These are phyloP conservation scores for Annulohypoxylon truncatum DNA, from an alignment of 2,329 filamentous ascomycete genomes.

Conservation along the genomic window DNA sequence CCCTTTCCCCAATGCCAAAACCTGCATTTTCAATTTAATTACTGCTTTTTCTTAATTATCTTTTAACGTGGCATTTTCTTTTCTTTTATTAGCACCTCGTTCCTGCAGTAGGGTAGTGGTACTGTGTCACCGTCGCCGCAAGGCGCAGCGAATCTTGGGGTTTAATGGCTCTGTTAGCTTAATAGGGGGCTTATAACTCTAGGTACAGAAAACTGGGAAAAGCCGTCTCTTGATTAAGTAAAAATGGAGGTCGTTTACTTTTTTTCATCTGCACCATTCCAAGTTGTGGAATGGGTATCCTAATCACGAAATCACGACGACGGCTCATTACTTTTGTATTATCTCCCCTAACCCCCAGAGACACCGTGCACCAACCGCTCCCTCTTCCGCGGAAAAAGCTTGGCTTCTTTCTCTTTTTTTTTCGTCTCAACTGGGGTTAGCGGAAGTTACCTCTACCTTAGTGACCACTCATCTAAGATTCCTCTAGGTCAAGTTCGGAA, in stretches of 20 bases:
- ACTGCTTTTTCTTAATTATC: constrained; percentile 6
- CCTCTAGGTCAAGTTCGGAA: constrained; percentile 22
- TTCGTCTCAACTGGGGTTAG: constrained; percentile 21
- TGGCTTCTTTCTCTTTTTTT: constrained; percentile 21
- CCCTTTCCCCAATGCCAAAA: constrained; percentile 23
- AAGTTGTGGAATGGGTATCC: constrained; percentile 19
- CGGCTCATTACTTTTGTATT: constrained; percentile 20
- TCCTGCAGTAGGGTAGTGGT: constrained; percentile 48
- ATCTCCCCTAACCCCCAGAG: constrained; percentile 23
- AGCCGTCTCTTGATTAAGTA: constrained; percentile 11
- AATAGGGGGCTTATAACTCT: neutral
- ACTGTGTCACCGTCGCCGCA: constrained; percentile 33
- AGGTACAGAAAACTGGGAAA: neutral
- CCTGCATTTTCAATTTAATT: constrained; percentile 21
- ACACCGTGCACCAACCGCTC: constrained; percentile 33
- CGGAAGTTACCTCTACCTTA: constrained; percentile 36
- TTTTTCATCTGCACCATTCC: constrained; percentile 6
- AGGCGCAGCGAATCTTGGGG: constrained; percentile 17
- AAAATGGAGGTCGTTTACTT: constrained; percentile 9
- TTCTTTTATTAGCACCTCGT: constrained; percentile 44
- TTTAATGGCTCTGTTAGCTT: constrained; percentile 4
- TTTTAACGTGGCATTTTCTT: constrained; percentile 22
- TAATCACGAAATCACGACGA: constrained; percentile 14
- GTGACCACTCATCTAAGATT: constrained; percentile 11
- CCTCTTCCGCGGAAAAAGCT: constrained; percentile 27